phyloP scores from a whole-genome alignment of 176 grass and related monocot species.

The Hsuehochloa calcarea region DNA sequence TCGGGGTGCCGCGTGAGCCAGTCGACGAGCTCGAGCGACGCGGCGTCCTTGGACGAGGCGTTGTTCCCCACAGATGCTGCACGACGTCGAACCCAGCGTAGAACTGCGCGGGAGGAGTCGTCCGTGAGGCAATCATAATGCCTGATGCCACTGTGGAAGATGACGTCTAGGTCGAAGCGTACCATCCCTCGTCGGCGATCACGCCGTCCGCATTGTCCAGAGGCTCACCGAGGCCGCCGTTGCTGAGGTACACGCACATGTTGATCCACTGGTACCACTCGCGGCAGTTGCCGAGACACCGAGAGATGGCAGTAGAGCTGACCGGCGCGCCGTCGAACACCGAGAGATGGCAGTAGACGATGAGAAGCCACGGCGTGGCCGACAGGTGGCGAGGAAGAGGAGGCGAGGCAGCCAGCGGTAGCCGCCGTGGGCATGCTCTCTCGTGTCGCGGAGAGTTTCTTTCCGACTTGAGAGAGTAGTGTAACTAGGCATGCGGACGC shows the following conservation, averaged over 20 bases:
- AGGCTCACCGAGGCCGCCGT: conserved; percentile 58
- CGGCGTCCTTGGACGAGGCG: conserved; percentile 47
- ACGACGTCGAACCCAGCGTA: conserved; percentile 78
- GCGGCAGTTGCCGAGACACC: conserved; percentile 44
- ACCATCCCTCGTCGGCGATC: conserved; percentile 63
- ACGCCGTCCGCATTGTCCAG: conserved; percentile 53
- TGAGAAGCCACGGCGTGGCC: conserved; percentile 55
- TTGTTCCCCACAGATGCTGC: conserved; percentile 62
- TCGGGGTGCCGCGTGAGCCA: conserved; percentile 57
- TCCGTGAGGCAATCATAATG: conserved; percentile 69
- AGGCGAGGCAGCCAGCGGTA: conserved; percentile 43
- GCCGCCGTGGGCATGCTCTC: conserved; percentile 27
- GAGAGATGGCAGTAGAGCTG: conserved; percentile 47
- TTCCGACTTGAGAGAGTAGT: neutral
- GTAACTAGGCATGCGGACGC: neutral
- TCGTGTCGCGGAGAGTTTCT: neutral
- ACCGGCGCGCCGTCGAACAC: conserved; percentile 29
- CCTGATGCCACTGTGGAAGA: conserved; percentile 58
- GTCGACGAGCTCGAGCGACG: conserved; percentile 41
- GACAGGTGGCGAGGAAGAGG: conserved; percentile 46
- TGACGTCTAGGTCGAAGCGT: conserved; percentile 74
- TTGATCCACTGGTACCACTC: conserved; percentile 55
- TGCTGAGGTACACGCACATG: conserved; percentile 72
- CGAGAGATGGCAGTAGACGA: conserved; percentile 54
- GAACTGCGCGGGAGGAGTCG: conserved; percentile 65